Evolutionary conservation across 2,329 filamentous ascomycete species (phyloP).

Genomic region (Pseudogymnoascus sp.): DNA sequence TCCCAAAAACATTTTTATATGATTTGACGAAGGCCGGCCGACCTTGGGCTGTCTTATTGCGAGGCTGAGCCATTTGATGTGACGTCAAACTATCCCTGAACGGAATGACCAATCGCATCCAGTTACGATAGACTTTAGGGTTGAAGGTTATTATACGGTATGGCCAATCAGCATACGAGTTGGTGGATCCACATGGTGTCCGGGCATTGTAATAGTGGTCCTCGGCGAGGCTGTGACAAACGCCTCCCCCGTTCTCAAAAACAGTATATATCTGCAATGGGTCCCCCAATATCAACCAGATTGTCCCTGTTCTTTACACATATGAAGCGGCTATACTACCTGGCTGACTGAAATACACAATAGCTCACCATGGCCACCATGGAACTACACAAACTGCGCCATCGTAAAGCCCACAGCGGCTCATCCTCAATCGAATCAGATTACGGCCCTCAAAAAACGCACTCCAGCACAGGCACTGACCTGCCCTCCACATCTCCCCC

Average conservation of each 20-base stretch:
- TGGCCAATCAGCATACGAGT: background rate
- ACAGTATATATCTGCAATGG: background rate
- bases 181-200: background rate
- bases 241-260: background rate
- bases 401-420: background rate
- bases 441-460: background rate
- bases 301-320: background rate
- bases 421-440: background rate
- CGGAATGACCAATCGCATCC: background rate
- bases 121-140: background rate
- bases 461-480: background rate
- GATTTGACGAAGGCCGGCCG: too few species aligned
- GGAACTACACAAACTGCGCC: constrained; percentile 1
- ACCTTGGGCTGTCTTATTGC: too few species aligned
- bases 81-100: background rate
- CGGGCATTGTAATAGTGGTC: background rate
- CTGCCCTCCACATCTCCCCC: background rate
- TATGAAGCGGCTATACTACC: background rate
- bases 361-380: background rate
- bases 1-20: too few species aligned
- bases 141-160: background rate
- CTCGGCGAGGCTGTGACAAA: background rate
- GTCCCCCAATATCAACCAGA: background rate
- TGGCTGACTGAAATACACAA: background rate
- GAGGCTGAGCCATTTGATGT: too few species aligned